phyloP scores from a whole-genome alignment of 495 filamentous ascomycete genomes.

The Penicillium psychrofluorescens region DNA sequence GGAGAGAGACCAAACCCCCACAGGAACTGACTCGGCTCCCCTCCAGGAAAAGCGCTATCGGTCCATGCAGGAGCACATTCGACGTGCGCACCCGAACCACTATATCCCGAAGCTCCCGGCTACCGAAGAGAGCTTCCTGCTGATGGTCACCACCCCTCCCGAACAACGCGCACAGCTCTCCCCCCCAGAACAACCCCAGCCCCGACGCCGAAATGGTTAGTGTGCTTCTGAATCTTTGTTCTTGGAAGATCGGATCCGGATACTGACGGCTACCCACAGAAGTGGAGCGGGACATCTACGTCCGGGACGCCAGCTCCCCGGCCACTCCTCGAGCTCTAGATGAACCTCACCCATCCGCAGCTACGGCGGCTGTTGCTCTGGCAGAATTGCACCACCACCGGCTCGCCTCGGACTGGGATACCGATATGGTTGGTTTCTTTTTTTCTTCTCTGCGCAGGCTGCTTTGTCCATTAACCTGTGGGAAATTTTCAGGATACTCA shows the following conservation, averaged over 20 bases:
- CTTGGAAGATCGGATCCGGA: not conserved
- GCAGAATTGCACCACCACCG: conserved; percentile 83
- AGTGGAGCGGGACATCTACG: conserved; percentile 45
- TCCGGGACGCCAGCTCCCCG: conserved; percentile 62
- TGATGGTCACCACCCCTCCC: conserved; percentile 89
- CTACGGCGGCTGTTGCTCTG: conserved; percentile 77
- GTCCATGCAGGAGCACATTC: conserved; percentile 99
- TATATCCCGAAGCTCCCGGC: conserved; percentile 98
- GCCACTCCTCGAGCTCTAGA: conserved; percentile 67
- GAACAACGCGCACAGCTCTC: conserved; percentile 59
- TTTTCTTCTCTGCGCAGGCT: not conserved
- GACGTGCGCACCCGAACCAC: conserved; percentile 92
- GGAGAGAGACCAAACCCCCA: too few species aligned
- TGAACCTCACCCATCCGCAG: conserved; percentile 62
- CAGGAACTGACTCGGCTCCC: too few species aligned
- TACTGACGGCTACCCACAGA: conserved; percentile 31
- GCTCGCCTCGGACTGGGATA: conserved; percentile 74
- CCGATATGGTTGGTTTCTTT: conserved; percentile 60
- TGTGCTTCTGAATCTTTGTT: conserved; percentile 4
- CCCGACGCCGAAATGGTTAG: conserved; percentile 31
- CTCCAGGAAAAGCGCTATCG: conserved; percentile 90
- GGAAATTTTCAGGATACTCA: conserved; percentile 49
- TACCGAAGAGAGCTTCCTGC: conserved; percentile 93
- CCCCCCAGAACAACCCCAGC: conserved; percentile 42
- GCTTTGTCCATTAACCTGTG: too few species aligned